These are phyloP conservation scores for Rhizopogon vesiculosus DNA, from an alignment of 768 basidiomycete species.

Conservation along the genomic window DNA sequence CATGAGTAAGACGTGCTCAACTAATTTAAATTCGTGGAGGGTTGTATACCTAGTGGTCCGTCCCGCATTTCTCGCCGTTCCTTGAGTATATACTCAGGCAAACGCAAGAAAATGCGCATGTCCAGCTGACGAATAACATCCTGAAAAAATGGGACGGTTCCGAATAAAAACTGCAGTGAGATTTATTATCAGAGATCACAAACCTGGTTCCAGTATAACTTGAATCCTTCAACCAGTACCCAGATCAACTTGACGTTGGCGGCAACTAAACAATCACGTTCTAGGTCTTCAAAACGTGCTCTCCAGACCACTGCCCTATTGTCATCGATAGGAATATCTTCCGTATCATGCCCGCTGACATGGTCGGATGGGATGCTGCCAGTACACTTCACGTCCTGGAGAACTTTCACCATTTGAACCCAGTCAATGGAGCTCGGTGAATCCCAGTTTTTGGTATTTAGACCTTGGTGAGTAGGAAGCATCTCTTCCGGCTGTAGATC, in stretches of 20 bases:
- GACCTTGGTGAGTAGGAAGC: slow-evolving; percentile 49
- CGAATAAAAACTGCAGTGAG: not conserved
- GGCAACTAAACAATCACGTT: slow-evolving; percentile 33
- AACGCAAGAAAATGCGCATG: slow-evolving; percentile 78
- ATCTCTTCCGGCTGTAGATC: slow-evolving; percentile 19
- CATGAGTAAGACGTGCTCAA: slow-evolving; percentile 7
- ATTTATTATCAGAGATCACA: not conserved
- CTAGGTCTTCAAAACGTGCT: slow-evolving; percentile 43
- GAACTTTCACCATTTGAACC: slow-evolving; percentile 63
- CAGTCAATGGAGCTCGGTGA: slow-evolving; percentile 88
- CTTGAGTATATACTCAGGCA: slow-evolving; percentile 71
- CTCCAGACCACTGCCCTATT: slow-evolving; percentile 45
- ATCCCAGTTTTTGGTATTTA: slow-evolving; percentile 87
- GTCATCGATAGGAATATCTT: slow-evolving; percentile 54
- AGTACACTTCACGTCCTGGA: slow-evolving; percentile 56
- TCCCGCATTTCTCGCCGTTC: slow-evolving; percentile 71
- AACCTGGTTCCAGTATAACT: slow-evolving; percentile 88
- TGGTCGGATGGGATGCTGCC: slow-evolving; percentile 74
- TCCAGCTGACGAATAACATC: slow-evolving; percentile 71
- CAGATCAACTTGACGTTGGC: slow-evolving; percentile 56
- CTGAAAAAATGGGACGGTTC: slow-evolving; percentile 26
- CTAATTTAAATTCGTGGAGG: not conserved
- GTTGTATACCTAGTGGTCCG: slow-evolving; percentile 76
- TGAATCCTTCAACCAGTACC: slow-evolving; percentile 90
- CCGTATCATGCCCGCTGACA: slow-evolving; percentile 78